Conservation (phyloP, 1,284 basidiomycete genomes). For the Trichosporon inkin region DNA sequence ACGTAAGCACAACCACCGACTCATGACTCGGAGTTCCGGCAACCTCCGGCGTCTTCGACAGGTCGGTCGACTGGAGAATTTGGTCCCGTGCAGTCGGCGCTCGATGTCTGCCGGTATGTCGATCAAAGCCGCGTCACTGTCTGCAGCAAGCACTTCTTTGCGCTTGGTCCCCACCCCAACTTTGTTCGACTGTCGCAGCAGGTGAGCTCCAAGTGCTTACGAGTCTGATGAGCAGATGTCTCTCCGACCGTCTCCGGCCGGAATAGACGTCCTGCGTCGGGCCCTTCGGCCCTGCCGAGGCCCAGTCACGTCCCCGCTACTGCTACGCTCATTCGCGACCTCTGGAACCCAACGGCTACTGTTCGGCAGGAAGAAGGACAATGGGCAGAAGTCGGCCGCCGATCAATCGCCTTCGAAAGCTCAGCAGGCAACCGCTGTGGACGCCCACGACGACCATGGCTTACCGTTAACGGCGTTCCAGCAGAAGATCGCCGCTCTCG, state of each 20-base stretch:
- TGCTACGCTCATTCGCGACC: background rate
- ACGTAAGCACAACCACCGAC: background rate
- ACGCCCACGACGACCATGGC: background rate
- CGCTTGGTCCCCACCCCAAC: background rate
- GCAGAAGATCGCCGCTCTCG: conserved; percentile 39
- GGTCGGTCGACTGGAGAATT: no score
- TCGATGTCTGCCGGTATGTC: conserved; percentile 1
- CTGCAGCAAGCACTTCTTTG: background rate
- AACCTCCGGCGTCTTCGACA: background rate
- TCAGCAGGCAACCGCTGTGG: background rate
- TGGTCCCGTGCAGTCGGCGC: background rate
- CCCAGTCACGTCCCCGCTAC: background rate
- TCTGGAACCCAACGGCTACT: background rate
- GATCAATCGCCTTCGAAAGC: background rate
- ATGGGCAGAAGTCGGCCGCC: background rate
- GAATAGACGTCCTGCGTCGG: conserved; percentile 16
- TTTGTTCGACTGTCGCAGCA: background rate
- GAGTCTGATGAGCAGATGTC: conserved; percentile 13
- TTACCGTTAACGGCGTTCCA: conserved; percentile 38
- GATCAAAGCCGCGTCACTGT: background rate
- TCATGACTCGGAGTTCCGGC: background rate
- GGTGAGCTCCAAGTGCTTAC: background rate
- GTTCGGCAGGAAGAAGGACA: background rate
- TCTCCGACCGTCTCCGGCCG: conserved; percentile 19
- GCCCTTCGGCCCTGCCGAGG: conserved; percentile 6